Conservation (phyloP, 768 basidiomycete genomes). For the Boletus rubescentipes region DNA sequence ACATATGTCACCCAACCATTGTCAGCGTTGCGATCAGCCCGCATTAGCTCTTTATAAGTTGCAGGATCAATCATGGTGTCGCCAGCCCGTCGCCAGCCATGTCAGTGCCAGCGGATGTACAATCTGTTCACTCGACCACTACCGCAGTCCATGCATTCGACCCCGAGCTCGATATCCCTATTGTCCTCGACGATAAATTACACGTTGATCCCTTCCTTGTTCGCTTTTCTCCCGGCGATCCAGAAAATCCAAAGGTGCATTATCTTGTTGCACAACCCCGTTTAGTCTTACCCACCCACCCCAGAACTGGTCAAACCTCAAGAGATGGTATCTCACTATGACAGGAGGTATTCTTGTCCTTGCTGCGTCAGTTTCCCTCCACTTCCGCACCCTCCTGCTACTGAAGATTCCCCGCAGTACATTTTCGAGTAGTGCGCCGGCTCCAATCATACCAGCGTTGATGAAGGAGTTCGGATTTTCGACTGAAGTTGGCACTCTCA, state of each 20-base stretch:
- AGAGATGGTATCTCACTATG: conserved; percentile 54
- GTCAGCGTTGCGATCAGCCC: conserved; percentile 19
- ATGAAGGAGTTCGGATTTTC: conserved; percentile 49
- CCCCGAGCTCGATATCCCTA: conserved; percentile 10
- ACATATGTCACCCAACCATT: conserved; percentile 4
- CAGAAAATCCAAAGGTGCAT: conserved; percentile 47
- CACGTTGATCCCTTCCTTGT: conserved; percentile 32
- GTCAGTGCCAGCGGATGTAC: conserved; percentile 14
- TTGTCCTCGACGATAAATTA: conserved; percentile 11
- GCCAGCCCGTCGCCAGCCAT: neutral
- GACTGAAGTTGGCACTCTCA: conserved; percentile 50
- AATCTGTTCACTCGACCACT: conserved; percentile 10
- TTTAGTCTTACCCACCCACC: neutral
- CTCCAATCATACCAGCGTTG: conserved; percentile 46
- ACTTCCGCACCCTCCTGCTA: neutral
- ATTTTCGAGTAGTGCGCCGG: conserved; percentile 61
- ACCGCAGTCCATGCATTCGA: conserved; percentile 17
- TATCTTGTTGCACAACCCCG: neutral
- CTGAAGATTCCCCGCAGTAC: conserved; percentile 39
- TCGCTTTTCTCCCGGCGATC: conserved; percentile 36
- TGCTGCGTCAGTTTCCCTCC: conserved; percentile 44
- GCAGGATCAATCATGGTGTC: neutral
- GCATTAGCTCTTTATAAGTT: conserved; percentile 9
- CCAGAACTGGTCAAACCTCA: conserved; percentile 49
- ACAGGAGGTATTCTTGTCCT: conserved; percentile 50